Percentiles rank a stretch among this genome's conserved stretches.
phyloP scores from a whole-genome alignment of 768 basidiomycete species.

The Galerina sulciceps region DNA sequence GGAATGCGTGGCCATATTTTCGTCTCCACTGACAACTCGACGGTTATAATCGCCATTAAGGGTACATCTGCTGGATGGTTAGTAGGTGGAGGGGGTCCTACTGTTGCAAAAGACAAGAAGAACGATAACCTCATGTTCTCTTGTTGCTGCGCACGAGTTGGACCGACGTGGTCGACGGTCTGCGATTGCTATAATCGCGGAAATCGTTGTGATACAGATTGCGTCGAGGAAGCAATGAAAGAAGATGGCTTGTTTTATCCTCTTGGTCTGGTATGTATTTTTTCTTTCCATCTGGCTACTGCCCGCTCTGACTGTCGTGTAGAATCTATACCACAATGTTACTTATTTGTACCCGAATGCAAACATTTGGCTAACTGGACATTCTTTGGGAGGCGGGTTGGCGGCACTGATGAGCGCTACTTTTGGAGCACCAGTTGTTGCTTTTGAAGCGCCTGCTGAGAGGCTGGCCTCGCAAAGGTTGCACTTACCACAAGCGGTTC shows the following conservation, averaged over 20 bases:
- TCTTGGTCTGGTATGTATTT: constrained; percentile 70
- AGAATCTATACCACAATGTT: constrained; percentile 94
- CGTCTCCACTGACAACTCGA: constrained; percentile 80
- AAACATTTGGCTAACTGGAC: constrained; percentile 85
- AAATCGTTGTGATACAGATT: constrained; percentile 79
- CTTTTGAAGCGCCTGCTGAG: constrained; percentile 87
- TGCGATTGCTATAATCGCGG: constrained; percentile 84
- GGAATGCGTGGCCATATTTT: constrained; percentile 93
- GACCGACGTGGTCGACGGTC: constrained; percentile 91
- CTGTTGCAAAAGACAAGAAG: constrained; percentile 85
- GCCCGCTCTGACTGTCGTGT: background rate
- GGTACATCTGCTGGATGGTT: constrained; percentile 87
- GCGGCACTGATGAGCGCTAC: constrained; percentile 85
- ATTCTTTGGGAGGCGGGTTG: constrained; percentile 86
- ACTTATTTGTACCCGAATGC: constrained; percentile 88
- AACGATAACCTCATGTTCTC: constrained; percentile 97
- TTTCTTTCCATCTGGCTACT: background rate
- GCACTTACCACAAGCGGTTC: constrained; percentile 86
- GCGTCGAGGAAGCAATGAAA: constrained; percentile 79
- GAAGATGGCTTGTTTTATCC: constrained; percentile 90
- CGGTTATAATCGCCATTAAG: constrained; percentile 87
- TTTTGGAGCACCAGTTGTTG: constrained; percentile 91
- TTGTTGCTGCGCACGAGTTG: constrained; percentile 96
- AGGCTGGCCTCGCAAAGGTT: constrained; percentile 71
- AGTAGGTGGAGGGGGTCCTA: constrained; percentile 74